Evolutionary conservation across 140 eudicot species (phyloP).

Genomic region (Cichorium intybus): DNA sequence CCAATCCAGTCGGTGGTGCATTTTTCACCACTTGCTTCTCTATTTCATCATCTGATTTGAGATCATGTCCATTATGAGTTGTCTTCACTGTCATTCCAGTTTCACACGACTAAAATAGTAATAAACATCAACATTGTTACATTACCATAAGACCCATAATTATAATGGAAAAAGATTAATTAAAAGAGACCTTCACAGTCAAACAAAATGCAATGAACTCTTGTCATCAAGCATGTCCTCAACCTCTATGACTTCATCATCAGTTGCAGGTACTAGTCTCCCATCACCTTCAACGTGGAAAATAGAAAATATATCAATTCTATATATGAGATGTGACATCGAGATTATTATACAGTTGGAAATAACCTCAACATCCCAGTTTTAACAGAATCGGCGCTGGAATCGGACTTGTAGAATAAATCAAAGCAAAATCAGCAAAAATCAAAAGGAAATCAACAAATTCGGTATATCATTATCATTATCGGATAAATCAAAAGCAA

Average conservation of each 20-base stretch:
- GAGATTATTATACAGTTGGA: not conserved
- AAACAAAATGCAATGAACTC: conserved; percentile 29
- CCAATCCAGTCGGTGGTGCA: conserved; percentile 31
- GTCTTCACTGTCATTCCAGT: conserved; percentile 40
- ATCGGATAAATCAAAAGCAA: too few relatives aligned
- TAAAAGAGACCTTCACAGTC: conserved; percentile 33
- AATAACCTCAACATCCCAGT: not conserved
- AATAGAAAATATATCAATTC: not conserved
- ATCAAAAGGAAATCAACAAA: too few relatives aligned
- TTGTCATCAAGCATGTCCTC: conserved; percentile 76
- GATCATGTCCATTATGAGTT: conserved; percentile 21
- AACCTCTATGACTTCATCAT: conserved; percentile 82
- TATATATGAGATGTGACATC: not conserved
- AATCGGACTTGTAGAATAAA: too few relatives aligned
- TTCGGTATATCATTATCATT: too few relatives aligned
- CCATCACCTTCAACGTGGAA: conserved; percentile 92
- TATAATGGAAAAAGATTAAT: not conserved
- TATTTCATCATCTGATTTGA: conserved; percentile 35
- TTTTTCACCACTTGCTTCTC: conserved; percentile 35
- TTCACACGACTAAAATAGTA: conserved; percentile 41
- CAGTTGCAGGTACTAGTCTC: conserved; percentile 86
- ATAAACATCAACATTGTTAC: not conserved
- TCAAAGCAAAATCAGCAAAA: too few relatives aligned
- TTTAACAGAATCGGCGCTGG: too few relatives aligned
- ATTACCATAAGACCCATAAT: conserved; percentile 74